A percentile compares a stretch with the other conserved stretches of the same genome.
Conservation (phyloP, 129 eudicot genomes). For the Pulicaria dysenterica region DNA sequence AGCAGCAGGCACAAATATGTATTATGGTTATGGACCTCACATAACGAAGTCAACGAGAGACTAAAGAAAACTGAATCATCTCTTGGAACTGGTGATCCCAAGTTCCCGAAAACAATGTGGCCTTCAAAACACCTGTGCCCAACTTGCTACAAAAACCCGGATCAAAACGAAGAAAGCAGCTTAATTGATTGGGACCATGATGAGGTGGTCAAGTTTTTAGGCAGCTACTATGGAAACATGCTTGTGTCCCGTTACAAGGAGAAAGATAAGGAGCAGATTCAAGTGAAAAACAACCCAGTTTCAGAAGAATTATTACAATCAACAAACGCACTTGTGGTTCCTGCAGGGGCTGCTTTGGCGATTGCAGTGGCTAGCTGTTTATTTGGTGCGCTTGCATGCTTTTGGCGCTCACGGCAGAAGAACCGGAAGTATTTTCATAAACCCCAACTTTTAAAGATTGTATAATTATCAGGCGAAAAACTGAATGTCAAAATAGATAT, state of each 20-base stretch:
- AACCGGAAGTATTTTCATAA: slow-evolving; percentile 77
- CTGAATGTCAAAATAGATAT: slow-evolving; percentile 16
- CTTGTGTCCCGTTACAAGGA: slow-evolving; percentile 51
- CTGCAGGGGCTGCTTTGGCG: slow-evolving; percentile 80
- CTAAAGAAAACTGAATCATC: slow-evolving; percentile 70
- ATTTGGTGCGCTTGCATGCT: slow-evolving; percentile 91
- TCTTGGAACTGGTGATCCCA: slow-evolving; percentile 69
- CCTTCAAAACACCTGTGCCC: slow-evolving; percentile 89
- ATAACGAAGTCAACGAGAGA: slow-evolving; percentile 81
- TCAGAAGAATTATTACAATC: slow-evolving; percentile 51
- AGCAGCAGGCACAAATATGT: slow-evolving; percentile 65
- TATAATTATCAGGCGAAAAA: slow-evolving; percentile 37
- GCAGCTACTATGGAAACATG: slow-evolving; percentile 64
- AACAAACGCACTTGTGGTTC: slow-evolving; percentile 70
- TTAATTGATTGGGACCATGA: slow-evolving; percentile 57
- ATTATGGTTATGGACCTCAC: slow-evolving; percentile 93
- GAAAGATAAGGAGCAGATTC: slow-evolving; percentile 44
- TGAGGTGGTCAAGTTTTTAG: slow-evolving; percentile 74
- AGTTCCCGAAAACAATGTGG: slow-evolving; percentile 81
- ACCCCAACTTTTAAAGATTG: slow-evolving; percentile 71
- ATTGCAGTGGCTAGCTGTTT: slow-evolving; percentile 90
- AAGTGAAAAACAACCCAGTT: slow-evolving; percentile 19
- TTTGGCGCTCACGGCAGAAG: slow-evolving; percentile 89
- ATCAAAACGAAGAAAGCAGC: slow-evolving; percentile 27
- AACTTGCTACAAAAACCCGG: slow-evolving; percentile 45